These are phyloP conservation scores for Grifola frondosa DNA, from an alignment of 1,284 basidiomycete genomes.

Conservation along the genomic window DNA sequence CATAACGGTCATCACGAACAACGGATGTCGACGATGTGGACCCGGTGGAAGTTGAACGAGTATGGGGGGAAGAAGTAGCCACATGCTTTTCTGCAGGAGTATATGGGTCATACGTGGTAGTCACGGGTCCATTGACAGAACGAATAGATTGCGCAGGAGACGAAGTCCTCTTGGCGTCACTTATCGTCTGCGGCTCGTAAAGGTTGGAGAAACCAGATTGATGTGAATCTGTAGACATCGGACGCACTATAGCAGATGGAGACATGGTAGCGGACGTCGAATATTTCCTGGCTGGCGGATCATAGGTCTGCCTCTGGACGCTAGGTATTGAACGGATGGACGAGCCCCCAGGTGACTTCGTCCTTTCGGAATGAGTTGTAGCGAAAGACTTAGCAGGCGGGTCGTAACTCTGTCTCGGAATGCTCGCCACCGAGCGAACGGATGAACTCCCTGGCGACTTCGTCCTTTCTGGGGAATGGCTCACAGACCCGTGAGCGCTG, in stretches of 20 bases:
- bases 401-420: constrained; percentile 4
- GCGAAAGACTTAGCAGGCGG: constrained; percentile 1
- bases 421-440: constrained; percentile 15
- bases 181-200: constrained; percentile 12
- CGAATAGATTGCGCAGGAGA: constrained; percentile 28
- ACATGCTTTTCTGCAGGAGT: constrained; percentile 16
- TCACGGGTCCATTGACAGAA: constrained; percentile 18
- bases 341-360: constrained; percentile 26
- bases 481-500: too few species aligned
- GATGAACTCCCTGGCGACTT: constrained; percentile 25
- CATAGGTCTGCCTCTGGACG: constrained; percentile 8
- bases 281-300: constrained; percentile 8
- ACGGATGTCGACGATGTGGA: constrained; percentile 42
- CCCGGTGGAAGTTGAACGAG: constrained; percentile 49
- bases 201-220: constrained; percentile 16
- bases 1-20: constrained; percentile 41
- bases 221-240: constrained; percentile 17
- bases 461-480: constrained; percentile 23
- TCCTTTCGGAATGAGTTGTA: constrained; percentile 15
- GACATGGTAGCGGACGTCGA: constrained; percentile 5
- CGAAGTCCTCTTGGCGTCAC: constrained; percentile 17
- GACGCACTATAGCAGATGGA: constrained; percentile 6
- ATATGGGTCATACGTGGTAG: constrained; percentile 23
- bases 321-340: constrained; percentile 24
- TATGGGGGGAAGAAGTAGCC: constrained; percentile 27